phyloP scores from a whole-genome alignment of 2,329 filamentous ascomycete species.

The Paecilomyces formosus region DNA sequence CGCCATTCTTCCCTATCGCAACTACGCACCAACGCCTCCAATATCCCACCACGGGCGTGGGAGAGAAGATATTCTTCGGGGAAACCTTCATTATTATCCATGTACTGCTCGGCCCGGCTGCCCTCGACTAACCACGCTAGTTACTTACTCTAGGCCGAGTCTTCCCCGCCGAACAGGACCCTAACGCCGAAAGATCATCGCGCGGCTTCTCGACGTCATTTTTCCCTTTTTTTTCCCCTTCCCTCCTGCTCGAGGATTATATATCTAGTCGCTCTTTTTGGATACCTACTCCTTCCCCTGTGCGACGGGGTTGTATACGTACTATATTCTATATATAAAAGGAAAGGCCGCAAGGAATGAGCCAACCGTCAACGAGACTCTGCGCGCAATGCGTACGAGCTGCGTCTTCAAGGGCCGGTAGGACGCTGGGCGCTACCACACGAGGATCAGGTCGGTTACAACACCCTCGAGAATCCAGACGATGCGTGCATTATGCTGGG shows the following conservation, averaged over 20 bases:
- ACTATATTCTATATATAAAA: neutral
- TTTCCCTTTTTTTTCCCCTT: neutral
- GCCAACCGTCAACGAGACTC: constrained; percentile 20
- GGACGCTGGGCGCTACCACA: constrained; percentile 11
- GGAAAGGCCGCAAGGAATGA: constrained; percentile 12
- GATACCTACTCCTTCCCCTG: neutral
- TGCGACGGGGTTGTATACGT: too few relatives aligned
- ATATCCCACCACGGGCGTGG: neutral
- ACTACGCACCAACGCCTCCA: neutral
- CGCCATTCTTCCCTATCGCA: neutral
- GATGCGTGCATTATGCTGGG: constrained; percentile 8
- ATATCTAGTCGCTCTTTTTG: neutral
- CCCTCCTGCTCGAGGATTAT: neutral
- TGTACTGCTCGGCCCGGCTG: too few relatives aligned
- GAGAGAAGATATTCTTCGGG: too few relatives aligned
- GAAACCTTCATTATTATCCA: too few relatives aligned
- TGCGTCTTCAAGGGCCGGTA: constrained; percentile 14
- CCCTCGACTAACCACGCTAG: too few relatives aligned
- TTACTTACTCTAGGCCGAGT: too few relatives aligned
- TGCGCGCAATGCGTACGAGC: constrained; percentile 21
- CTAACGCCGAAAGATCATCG: too few relatives aligned
- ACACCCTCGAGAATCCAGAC: constrained; percentile 12
- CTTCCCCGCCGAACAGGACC: too few relatives aligned
- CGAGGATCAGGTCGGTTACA: constrained; percentile 13
- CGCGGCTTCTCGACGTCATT: too few relatives aligned